A percentile compares a stretch with the other conserved stretches of the same genome.
Evolutionary conservation across 208 protist genomes (phyloP).

Genomic region (Polymyxa betae): DNA sequence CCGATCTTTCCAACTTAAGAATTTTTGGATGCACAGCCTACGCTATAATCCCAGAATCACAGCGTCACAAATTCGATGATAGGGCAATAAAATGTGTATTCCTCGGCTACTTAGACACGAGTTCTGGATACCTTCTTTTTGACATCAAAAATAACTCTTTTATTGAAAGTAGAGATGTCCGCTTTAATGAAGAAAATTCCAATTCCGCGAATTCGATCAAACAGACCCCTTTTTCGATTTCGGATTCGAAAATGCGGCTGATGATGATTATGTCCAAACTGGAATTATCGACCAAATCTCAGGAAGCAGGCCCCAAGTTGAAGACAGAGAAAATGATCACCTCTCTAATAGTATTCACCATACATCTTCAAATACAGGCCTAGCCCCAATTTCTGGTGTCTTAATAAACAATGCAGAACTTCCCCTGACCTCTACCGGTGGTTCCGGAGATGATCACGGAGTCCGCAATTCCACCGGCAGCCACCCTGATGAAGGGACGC

Average conservation of each 20-base stretch:
- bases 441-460: not conserved
- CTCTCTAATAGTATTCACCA: not conserved
- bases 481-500: not conserved
- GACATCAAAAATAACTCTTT: not conserved
- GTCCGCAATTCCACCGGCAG: not conserved
- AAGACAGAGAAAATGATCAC: not conserved
- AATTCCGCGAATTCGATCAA: not conserved
- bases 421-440: too few species aligned
- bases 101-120: not conserved
- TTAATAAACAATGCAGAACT: not conserved
- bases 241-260: not conserved
- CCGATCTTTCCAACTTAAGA: not conserved
- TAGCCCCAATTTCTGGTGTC: too few species aligned
- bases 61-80: not conserved
- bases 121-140: not conserved
- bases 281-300: too few species aligned
- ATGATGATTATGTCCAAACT: not conserved
- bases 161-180: not conserved
- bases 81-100: not conserved
- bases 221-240: not conserved
- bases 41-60: not conserved
- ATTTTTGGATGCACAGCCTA: not conserved
- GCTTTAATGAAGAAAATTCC: not conserved
- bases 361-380: not conserved
- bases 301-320: too few species aligned